Evolutionary conservation across 257 asterid genomes (phyloP).

Genomic region (Solanum sparsipilum): DNA sequence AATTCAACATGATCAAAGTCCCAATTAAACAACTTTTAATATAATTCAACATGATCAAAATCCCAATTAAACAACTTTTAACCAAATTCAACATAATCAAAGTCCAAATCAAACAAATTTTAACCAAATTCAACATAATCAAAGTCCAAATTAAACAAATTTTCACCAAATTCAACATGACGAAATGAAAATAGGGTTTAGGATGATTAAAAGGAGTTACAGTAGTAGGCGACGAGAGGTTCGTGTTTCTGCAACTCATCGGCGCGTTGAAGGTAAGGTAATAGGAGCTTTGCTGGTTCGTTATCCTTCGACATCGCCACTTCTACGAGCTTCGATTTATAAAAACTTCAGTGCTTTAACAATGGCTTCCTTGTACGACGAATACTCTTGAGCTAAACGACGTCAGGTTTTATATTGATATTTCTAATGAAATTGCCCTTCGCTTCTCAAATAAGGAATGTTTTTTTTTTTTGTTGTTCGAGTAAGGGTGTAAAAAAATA

Average conservation of each 20-base stretch:
- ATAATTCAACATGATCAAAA: not conserved
- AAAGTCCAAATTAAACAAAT: too few relatives aligned
- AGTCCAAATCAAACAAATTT: not conserved
- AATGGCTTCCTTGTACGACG: not conserved
- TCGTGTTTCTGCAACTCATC: conserved; percentile 45
- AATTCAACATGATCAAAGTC: not conserved
- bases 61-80: not conserved
- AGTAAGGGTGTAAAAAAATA: not conserved
- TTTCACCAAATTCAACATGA: not conserved
- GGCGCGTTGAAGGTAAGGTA: conserved; percentile 40
- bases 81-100: not conserved
- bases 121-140: not conserved
- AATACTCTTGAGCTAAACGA: not conserved
- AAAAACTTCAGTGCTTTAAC: not conserved
- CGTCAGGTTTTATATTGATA: not conserved
- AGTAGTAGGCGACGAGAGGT: conserved; percentile 40
- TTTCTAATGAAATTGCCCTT: not conserved
- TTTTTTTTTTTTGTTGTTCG: not conserved
- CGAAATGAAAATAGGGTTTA: not conserved
- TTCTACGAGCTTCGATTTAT: not conserved
- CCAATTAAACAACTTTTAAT: not conserved
- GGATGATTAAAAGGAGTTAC: conserved; percentile 3
- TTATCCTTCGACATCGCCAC: conserved; percentile 25
- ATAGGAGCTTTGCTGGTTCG: conserved; percentile 32
- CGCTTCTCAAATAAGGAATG: not conserved